These are phyloP conservation scores for Davidsoniella neocaledoniae DNA, from an alignment of 2,329 filamentous ascomycete genomes.

Conservation along the genomic window DNA sequence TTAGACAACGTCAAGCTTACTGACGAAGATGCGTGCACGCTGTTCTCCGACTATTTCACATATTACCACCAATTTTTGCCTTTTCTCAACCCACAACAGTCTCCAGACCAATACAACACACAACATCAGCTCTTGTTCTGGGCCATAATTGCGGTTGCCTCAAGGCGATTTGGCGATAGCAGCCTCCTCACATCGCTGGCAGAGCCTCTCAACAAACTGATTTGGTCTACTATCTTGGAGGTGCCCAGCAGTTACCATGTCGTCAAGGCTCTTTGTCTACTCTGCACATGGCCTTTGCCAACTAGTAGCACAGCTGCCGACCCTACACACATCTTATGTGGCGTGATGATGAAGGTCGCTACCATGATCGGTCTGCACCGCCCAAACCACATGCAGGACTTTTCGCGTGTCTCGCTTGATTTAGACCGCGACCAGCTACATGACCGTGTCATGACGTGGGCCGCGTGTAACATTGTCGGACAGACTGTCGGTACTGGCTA, in stretches of 20 bases:
- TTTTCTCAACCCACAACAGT: conserved; percentile 49
- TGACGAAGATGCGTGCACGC: conserved; percentile 42
- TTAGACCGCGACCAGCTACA: conserved; percentile 64
- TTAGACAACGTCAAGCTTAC: conserved; percentile 48
- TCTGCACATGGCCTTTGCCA: conserved; percentile 70
- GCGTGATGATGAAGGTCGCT: conserved; percentile 75
- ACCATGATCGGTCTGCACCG: conserved; percentile 71
- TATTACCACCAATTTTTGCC: conserved; percentile 65
- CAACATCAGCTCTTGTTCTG: conserved; percentile 74
- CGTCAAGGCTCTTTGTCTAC: conserved; percentile 62
- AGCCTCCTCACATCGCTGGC: conserved; percentile 51
- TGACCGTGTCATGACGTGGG: conserved; percentile 67
- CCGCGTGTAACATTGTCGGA: conserved; percentile 69
- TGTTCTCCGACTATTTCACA: conserved; percentile 60
- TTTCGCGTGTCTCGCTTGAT: conserved; percentile 57
- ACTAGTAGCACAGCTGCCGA: conserved; percentile 68
- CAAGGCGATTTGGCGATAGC: conserved; percentile 51
- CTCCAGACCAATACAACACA: conserved; percentile 57
- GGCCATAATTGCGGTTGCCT: conserved; percentile 61
- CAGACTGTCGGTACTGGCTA: conserved; percentile 72
- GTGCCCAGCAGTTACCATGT: conserved; percentile 66
- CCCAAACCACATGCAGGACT: conserved; percentile 69
- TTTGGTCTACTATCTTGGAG: conserved; percentile 63
- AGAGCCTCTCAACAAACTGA: conserved; percentile 48
- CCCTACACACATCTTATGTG: conserved; percentile 65